A percentile compares a stretch with the other conserved stretches of the same genome.
Evolutionary conservation across 176 grass and related monocot genomes (phyloP).

Genomic region (Musa troglodytarum): DNA sequence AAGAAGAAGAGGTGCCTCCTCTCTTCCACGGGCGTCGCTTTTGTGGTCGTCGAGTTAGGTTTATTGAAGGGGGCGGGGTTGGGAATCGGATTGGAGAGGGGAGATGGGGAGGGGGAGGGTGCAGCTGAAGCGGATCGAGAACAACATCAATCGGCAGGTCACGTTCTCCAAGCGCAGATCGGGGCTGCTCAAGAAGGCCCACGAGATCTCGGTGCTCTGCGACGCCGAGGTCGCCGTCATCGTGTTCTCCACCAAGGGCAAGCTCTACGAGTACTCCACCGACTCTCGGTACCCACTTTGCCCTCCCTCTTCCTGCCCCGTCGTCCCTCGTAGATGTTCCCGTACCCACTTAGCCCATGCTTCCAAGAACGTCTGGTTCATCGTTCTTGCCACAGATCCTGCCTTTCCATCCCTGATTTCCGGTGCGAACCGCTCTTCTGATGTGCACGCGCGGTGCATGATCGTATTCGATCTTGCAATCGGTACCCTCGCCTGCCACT

Average conservation of each 20-base stretch:
- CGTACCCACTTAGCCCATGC: too few species aligned
- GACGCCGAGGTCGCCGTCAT: conserved; percentile 83
- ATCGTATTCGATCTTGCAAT: too few species aligned
- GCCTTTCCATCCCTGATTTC: not conserved
- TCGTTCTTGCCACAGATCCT: too few species aligned
- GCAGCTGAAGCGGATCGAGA: conserved; percentile 94
- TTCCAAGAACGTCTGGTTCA: too few species aligned
- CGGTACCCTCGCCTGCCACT: too few species aligned
- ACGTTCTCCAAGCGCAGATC: conserved; percentile 86
- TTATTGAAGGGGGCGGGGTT: not conserved
- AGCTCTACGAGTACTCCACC: conserved; percentile 85
- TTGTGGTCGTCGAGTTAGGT: not conserved
- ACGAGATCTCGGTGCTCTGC: conserved; percentile 94
- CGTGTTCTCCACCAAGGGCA: conserved; percentile 89
- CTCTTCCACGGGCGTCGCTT: not conserved
- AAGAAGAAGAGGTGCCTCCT: not conserved
- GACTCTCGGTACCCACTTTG: conserved; percentile 32
- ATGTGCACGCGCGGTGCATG: not conserved
- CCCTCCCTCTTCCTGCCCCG: not conserved
- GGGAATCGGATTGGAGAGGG: not conserved
- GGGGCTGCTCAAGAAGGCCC: conserved; percentile 83
- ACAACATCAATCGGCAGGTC: conserved; percentile 91
- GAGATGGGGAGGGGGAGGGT: conserved; percentile 87
- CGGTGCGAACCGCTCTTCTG: not conserved
- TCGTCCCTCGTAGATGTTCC: too few species aligned